A percentile compares a stretch with the other conserved stretches of the same genome.
phyloP scores from a whole-genome alignment of 345 rosid species.

The Erodium maritimum region DNA sequence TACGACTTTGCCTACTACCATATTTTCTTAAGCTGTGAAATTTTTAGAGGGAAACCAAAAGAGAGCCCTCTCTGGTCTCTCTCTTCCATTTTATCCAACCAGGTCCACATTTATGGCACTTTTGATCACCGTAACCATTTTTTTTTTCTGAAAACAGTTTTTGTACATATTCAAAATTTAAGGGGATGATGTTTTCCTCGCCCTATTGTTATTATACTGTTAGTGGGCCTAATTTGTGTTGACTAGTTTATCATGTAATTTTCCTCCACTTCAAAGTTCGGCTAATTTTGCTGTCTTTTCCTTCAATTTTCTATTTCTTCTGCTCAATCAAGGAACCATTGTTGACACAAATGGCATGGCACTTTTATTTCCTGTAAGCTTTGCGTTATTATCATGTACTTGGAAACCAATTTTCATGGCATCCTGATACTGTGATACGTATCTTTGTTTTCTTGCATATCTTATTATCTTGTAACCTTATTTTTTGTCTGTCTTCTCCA shows the following conservation, averaged over 20 bases:
- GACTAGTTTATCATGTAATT: background rate
- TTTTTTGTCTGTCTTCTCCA: conserved; percentile 12
- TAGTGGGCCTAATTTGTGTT: background rate
- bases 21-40: no score
- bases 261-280: no score
- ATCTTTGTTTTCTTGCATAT: background rate
- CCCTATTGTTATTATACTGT: no score
- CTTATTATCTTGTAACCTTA: background rate
- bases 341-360: background rate
- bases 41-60: background rate
- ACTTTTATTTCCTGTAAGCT: background rate
- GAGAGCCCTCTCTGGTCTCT: background rate
- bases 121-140: background rate
- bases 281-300: no score
- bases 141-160: background rate
- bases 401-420: background rate
- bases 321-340: background rate
- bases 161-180: background rate
- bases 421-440: background rate
- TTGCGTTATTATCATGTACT: background rate
- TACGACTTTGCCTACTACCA: background rate
- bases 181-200: background rate
- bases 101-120: background rate
- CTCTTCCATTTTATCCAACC: background rate
- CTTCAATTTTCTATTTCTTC: no score